phyloP scores from a whole-genome alignment of 176 grass and related monocot species.

The Chrysopogon serrulatus region DNA sequence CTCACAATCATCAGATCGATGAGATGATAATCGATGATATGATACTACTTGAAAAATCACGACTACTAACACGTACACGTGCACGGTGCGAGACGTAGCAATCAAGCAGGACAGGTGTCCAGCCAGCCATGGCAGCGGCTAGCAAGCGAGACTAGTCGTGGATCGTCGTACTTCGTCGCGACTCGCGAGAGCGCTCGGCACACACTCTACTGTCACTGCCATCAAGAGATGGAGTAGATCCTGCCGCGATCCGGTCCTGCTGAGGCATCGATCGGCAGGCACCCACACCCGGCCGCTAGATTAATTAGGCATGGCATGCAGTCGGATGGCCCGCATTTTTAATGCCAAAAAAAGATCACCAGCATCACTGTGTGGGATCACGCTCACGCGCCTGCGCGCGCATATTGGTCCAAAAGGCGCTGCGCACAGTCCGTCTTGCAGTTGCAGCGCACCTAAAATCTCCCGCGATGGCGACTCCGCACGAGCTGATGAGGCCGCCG shows the following conservation, averaged over 20 bases:
- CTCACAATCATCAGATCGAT: no score
- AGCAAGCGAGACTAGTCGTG: no score
- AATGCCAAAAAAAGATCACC: neutral
- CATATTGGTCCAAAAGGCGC: neutral
- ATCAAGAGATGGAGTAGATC: no score
- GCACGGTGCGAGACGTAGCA: neutral
- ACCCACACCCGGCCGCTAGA: neutral
- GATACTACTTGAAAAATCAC: no score
- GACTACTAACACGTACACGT: neutral
- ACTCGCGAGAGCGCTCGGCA: neutral
- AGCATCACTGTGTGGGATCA: neutral
- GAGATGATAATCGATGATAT: no score
- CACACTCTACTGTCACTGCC: neutral
- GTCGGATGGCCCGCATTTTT: slow-evolving; percentile 17
- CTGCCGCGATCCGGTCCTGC: neutral
- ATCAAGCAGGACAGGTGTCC: neutral
- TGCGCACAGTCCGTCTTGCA: slow-evolving; percentile 6
- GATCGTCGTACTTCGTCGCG: neutral
- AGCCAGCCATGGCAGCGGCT: no score
- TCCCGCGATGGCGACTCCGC: slow-evolving; percentile 23
- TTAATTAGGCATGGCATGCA: no score
- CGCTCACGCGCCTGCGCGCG: no score
- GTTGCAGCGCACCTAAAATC: slow-evolving; percentile 35
- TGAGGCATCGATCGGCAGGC: no score
- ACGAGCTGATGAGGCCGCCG: neutral